phyloP scores from a whole-genome alignment of 2,329 filamentous ascomycete genomes.

The Neurospora sp. region DNA sequence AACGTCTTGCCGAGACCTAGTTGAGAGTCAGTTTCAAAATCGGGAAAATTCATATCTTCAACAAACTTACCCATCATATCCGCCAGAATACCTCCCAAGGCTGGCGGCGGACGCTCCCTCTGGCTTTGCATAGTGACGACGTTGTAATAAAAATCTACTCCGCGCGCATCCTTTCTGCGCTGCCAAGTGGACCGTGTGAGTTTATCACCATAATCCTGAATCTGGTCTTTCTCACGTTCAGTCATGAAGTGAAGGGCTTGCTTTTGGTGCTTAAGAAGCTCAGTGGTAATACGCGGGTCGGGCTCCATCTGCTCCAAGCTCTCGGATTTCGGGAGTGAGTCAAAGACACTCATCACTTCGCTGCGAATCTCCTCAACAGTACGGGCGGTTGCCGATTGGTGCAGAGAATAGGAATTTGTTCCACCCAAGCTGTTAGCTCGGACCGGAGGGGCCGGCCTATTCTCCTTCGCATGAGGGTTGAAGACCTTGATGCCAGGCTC shows the following conservation, averaged over 20 bases:
- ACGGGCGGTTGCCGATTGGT: conserved; percentile 32
- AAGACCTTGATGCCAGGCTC: conserved; percentile 59
- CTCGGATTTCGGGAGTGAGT: conserved; percentile 66
- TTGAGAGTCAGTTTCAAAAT: neutral
- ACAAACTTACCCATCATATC: conserved; percentile 60
- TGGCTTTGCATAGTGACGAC: conserved; percentile 69
- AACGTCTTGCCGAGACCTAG: conserved; percentile 69
- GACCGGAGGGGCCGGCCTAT: conserved; percentile 28
- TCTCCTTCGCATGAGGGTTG: conserved; percentile 61
- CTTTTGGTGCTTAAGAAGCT: conserved; percentile 75
- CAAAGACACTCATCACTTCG: conserved; percentile 80
- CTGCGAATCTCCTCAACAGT: conserved; percentile 79
- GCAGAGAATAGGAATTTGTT: conserved; percentile 12
- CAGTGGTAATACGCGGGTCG: conserved; percentile 48
- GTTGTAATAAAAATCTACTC: conserved; percentile 61
- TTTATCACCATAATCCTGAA: conserved; percentile 45
- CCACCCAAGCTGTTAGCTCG: conserved; percentile 5
- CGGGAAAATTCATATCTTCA: neutral
- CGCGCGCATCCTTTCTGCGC: conserved; percentile 36
- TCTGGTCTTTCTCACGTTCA: conserved; percentile 58
- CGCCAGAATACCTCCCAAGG: conserved; percentile 63
- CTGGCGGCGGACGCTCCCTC: conserved; percentile 50
- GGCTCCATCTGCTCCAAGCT: conserved; percentile 67
- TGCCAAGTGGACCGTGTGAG: conserved; percentile 72
- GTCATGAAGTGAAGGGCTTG: conserved; percentile 84